Evolutionary conservation across 495 filamentous ascomycete species (phyloP), one percentile per base, ranked within the genome.

Genomic region (Penicillium cosmopolitanum): DNA sequence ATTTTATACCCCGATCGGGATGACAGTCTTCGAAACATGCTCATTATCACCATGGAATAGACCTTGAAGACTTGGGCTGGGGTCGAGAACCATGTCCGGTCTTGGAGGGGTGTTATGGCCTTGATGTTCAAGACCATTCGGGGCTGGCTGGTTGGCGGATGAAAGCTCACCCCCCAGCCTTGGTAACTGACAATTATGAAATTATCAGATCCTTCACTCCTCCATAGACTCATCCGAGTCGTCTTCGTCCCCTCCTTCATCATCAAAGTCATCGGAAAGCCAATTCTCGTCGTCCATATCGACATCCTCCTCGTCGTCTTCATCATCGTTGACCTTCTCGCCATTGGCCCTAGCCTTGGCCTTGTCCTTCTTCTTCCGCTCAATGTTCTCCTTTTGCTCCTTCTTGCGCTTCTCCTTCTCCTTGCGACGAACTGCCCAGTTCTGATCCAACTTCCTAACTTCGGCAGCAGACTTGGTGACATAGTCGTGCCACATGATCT

Each of bases 401-500:
- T 85, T 87, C 80, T 85, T 90, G 62, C 92, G 82, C 63, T 84
- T 83, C 52, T 93, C 92, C 74, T 93, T 96, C 74, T 93, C 89
- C 69, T 87, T 86, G 60, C 84, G 84, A 68, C 85, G 84, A 67
- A 84, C 68, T 55, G 91, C 88, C 92, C 95, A 97, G 65, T 83
- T 82, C 77, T 86, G 78, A 64, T 98, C 92, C 65, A 96, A 72
- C 53, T 85, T 82, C 69, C 84, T 84, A 44, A 91, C 75, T 68
- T 98, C 95, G 38, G 85, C 79, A 62, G 84, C 85, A 2, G 87
- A 86, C 80, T 98, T 99, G 65, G 83, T 82, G 55, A 97, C 83
- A 66, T 88, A 95, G 66, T 97, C 92, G 75, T 99, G 96, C 95
- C 96, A 98, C 89, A 99, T 90, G 35, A 97, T 83, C 75, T 91